Evolutionary conservation across 2,329 filamentous ascomycete species (phyloP).

Genomic region (Aspergillus pseudotamarii): DNA sequence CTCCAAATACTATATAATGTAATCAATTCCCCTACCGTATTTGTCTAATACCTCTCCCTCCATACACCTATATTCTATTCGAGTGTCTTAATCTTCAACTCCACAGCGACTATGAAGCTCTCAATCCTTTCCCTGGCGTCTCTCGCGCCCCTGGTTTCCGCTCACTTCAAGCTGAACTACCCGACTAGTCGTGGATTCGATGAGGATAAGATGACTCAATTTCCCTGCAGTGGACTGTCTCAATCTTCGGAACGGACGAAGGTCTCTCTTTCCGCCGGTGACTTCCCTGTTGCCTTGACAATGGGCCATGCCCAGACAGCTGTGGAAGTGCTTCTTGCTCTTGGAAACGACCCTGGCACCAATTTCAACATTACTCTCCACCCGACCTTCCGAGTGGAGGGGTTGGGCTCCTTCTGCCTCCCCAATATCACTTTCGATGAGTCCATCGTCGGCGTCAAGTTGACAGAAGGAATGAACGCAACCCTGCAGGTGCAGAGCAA

Average conservation of each 20-base stretch:
- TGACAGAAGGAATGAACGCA: conserved; percentile 63
- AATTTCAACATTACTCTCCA: conserved; percentile 72
- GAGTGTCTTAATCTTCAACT: background rate
- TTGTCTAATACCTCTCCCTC: background rate
- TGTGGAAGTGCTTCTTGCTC: conserved; percentile 56
- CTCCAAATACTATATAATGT: background rate
- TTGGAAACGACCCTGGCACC: conserved; percentile 55
- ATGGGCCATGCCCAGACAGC: conserved; percentile 57
- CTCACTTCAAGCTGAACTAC: conserved; percentile 60
- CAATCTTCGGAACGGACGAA: conserved; percentile 49
- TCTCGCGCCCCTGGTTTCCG: conserved; percentile 50
- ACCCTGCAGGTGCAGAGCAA: conserved; percentile 71
- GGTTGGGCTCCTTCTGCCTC: conserved; percentile 68
- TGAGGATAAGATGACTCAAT: conserved; percentile 49
- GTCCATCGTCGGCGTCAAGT: conserved; percentile 43
- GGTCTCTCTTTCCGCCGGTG: conserved; percentile 52
- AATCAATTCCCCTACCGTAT: background rate
- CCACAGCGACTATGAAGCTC: conserved; percentile 30
- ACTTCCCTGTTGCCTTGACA: conserved; percentile 54
- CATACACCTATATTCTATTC: background rate
- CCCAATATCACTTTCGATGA: conserved; percentile 52
- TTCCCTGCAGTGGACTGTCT: conserved; percentile 56
- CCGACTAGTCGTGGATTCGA: conserved; percentile 55
- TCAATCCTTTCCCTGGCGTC: conserved; percentile 41
- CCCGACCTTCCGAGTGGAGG: conserved; percentile 61